A percentile compares a stretch with the other conserved stretches of the same genome.
phyloP scores from a whole-genome alignment of 2,329 filamentous ascomycete species.

The Decorospora gaudefroyi region DNA sequence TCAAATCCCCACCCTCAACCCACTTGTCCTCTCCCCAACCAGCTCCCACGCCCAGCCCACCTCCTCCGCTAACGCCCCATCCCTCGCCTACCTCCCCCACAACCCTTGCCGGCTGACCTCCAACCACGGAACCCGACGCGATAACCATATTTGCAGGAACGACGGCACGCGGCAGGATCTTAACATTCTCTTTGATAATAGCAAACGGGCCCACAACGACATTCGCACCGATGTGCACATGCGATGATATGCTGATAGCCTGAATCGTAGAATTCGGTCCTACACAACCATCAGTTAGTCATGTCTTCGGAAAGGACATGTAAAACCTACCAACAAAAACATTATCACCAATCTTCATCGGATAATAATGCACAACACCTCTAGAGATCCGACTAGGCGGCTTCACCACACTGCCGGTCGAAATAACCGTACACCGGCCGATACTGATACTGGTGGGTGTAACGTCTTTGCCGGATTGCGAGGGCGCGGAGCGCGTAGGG shows the following conservation, averaged over 20 bases:
- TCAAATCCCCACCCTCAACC: constrained; percentile 57
- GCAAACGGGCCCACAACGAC: constrained; percentile 83
- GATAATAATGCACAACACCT: constrained; percentile 76
- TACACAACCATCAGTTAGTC: constrained; percentile 10
- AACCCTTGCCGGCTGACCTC: constrained; percentile 56
- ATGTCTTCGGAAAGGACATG: no score
- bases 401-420: constrained; percentile 74
- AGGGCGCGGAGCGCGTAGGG: constrained; percentile 45
- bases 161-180: constrained; percentile 81
- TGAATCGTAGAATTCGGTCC: constrained; percentile 69
- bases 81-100: constrained; percentile 58
- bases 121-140: constrained; percentile 90
- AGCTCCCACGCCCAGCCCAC: constrained; percentile 44
- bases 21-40: constrained; percentile 52
- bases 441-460: constrained; percentile 71
- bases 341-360: constrained; percentile 90
- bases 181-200: constrained; percentile 91
- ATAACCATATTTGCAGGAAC: constrained; percentile 89
- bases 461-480: constrained; percentile 39
- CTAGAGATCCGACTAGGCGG: constrained; percentile 84
- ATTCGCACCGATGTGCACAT: constrained; percentile 81
- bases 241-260: constrained; percentile 79
- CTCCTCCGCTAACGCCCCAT: constrained; percentile 51
- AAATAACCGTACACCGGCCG: constrained; percentile 88
- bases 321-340: constrained; percentile 78